Conservation (phyloP, 1,284 basidiomycete genomes). For the Agroathelia rolfsii region DNA sequence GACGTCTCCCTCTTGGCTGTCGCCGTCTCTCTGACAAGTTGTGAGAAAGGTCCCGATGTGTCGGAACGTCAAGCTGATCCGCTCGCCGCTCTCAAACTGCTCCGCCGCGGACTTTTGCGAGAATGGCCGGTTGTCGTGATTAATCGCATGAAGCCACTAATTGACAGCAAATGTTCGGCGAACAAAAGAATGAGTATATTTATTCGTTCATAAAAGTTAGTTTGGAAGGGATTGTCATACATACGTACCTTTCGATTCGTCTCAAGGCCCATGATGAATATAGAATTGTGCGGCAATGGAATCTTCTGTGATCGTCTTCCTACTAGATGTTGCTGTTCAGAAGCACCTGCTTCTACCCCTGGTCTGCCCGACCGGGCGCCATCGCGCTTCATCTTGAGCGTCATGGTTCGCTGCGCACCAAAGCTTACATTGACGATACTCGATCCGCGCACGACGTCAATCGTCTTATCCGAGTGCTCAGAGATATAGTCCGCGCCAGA, state of each 20-base stretch:
- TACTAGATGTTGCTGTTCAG: constrained; percentile 10
- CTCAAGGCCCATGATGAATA: constrained; percentile 63
- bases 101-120: constrained; percentile 43
- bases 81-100: constrained; percentile 39
- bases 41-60: constrained; percentile 65
- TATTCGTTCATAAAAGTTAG: too few species aligned
- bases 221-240: too few species aligned
- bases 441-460: constrained; percentile 61
- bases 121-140: constrained; percentile 55
- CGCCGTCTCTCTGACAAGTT: too few species aligned
- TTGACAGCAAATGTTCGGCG: too few species aligned
- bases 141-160: constrained; percentile 66
- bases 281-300: constrained; percentile 64
- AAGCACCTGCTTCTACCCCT: constrained; percentile 14
- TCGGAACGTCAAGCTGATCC: constrained; percentile 71
- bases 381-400: constrained; percentile 47
- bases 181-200: too few species aligned
- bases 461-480: constrained; percentile 74
- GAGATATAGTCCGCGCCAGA: constrained; percentile 69
- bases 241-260: constrained; percentile 61
- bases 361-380: constrained; percentile 1
- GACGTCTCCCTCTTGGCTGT: too few species aligned
- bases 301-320: constrained; percentile 46
- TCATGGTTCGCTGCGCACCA: constrained; percentile 65
- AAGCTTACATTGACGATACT: constrained; percentile 69